These are phyloP conservation scores for Plasmopara viticola DNA, from an alignment of 352 stramenopile species.

Conservation along the genomic window DNA sequence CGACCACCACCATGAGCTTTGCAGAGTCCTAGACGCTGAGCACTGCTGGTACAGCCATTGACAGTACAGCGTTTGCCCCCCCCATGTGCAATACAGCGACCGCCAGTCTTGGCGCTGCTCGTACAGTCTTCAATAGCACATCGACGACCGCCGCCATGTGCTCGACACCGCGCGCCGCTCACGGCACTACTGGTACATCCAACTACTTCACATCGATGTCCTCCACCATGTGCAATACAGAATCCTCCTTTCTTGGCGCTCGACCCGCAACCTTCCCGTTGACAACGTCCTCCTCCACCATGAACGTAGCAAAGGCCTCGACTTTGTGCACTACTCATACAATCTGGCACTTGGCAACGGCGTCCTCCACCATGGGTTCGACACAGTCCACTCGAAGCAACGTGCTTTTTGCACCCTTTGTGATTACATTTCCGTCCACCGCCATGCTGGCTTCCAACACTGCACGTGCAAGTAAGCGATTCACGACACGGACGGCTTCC, in stretches of 20 bases:
- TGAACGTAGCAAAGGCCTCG: constrained; percentile 82
- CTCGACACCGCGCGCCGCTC: constrained; percentile 69
- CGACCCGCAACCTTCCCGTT: constrained; percentile 61
- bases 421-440: constrained; percentile 68
- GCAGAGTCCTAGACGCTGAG: constrained; percentile 74
- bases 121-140: constrained; percentile 67
- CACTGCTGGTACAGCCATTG: constrained; percentile 62
- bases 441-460: constrained; percentile 54
- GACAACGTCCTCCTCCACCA: constrained; percentile 69
- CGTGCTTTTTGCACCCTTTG: constrained; percentile 63
- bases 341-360: constrained; percentile 72
- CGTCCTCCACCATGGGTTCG: constrained; percentile 71
- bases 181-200: constrained; percentile 76
- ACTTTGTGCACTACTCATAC: constrained; percentile 74
- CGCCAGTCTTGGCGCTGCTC: constrained; percentile 79
- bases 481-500: constrained; percentile 26
- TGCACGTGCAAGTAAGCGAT: constrained; percentile 33
- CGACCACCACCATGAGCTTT: constrained; percentile 81
- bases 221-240: constrained; percentile 79
- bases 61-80: constrained; percentile 80
- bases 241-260: constrained; percentile 83
- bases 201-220: constrained; percentile 66
- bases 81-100: constrained; percentile 75
- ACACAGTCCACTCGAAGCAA: constrained; percentile 72
- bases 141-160: constrained; percentile 72